Percentiles rank a stretch among this genome's conserved stretches.
phyloP scores from a whole-genome alignment of 768 basidiomycete species.

The Pisolithus tinctorius region DNA sequence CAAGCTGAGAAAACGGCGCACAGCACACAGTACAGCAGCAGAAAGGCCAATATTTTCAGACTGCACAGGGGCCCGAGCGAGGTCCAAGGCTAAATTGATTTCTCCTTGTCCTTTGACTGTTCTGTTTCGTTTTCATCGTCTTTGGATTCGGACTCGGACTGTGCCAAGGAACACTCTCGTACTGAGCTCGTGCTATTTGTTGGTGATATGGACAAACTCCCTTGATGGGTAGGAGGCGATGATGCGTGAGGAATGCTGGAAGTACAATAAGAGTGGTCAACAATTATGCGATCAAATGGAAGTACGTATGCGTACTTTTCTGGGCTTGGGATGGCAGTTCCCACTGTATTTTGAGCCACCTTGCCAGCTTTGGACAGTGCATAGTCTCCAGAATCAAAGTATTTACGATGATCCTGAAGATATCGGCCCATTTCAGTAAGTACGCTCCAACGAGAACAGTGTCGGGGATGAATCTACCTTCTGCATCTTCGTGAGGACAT shows the following conservation, averaged over 20 bases:
- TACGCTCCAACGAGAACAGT: neutral
- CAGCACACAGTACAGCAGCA: no score
- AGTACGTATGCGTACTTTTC: slow-evolving; percentile 63
- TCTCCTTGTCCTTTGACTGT: slow-evolving; percentile 7
- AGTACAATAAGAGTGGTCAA: neutral
- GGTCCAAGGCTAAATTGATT: slow-evolving; percentile 10
- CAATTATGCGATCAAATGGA: neutral
- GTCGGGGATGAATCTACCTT: slow-evolving; percentile 49
- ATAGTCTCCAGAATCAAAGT: slow-evolving; percentile 99
- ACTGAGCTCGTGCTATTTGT: slow-evolving; percentile 61
- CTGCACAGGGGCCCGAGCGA: neutral
- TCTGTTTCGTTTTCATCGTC: slow-evolving; percentile 12
- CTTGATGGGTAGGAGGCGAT: slow-evolving; percentile 53
- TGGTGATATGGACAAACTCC: slow-evolving; percentile 64
- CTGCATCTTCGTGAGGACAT: slow-evolving; percentile 88
- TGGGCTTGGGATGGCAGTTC: slow-evolving; percentile 96
- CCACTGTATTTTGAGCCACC: slow-evolving; percentile 80
- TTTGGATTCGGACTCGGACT: slow-evolving; percentile 19
- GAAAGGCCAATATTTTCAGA: neutral
- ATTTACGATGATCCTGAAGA: slow-evolving; percentile 82
- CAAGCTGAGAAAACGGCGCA: no score
- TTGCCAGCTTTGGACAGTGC: slow-evolving; percentile 94
- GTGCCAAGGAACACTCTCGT: slow-evolving; percentile 48
- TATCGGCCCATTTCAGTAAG: slow-evolving; percentile 6
- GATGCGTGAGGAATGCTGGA: slow-evolving; percentile 87